These are phyloP conservation scores for Gracilaria gracilis DNA, from an alignment of 23 red algal genomes.

Conservation along the genomic window DNA sequence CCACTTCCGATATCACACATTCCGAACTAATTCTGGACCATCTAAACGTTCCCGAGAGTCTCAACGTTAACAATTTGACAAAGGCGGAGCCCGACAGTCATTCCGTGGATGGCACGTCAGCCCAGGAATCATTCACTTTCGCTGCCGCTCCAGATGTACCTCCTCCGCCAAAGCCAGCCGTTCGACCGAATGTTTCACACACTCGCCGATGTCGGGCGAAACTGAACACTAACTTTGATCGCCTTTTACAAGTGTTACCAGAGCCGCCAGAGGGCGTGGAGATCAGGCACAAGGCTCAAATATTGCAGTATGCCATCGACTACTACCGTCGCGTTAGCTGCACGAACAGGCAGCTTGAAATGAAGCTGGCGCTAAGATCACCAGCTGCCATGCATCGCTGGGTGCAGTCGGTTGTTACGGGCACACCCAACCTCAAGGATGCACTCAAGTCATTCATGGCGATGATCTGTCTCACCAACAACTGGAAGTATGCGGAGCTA, in stretches of 20 bases:
- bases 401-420: conserved; percentile 37
- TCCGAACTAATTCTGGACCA: not conserved
- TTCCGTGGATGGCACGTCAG: not conserved
- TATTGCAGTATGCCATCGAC: conserved; percentile 60
- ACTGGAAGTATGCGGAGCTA: conserved; percentile 73
- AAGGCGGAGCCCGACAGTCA: not conserved
- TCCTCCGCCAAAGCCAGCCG: not conserved
- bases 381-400: conserved; percentile 39
- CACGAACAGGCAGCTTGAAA: conserved; percentile 43
- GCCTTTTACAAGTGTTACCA: conserved; percentile 50
- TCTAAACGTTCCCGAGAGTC: not conserved
- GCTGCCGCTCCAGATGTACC: not conserved
- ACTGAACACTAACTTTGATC: conserved; percentile 71
- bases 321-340: conserved; percentile 28
- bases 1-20: not conserved
- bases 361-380: conserved; percentile 45
- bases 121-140: not conserved
- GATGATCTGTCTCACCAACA: conserved; percentile 45
- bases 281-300: conserved; percentile 73
- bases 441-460: conserved; percentile 62
- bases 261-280: conserved; percentile 46
- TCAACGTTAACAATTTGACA: not conserved
- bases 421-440: conserved; percentile 17
- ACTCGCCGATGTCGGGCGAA: conserved; percentile 69
- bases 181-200: conserved; percentile 47